phyloP scores from a whole-genome alignment of 1,284 basidiomycete species.

The Cutaneotrichosporon spelunceum region DNA sequence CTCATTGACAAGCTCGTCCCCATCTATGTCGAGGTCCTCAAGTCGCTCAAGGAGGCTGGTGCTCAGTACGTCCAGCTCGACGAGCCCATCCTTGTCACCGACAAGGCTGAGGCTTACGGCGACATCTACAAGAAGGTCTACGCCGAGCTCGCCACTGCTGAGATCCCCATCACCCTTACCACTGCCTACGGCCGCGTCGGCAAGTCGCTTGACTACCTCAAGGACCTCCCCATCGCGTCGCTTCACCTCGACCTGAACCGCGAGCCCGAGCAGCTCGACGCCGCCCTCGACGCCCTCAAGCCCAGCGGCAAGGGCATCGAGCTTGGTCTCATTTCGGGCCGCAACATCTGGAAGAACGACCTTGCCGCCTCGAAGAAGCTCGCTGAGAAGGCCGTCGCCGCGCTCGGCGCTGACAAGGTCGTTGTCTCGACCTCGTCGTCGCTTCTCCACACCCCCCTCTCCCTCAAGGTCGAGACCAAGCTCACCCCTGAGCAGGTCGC shows the following conservation, averaged over 20 bases:
- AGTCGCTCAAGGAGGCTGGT: constrained; percentile 88
- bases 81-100: constrained; percentile 93
- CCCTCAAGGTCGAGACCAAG: constrained; percentile 88
- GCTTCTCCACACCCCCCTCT: constrained; percentile 96
- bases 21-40: constrained; percentile 86
- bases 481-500: constrained; percentile 86
- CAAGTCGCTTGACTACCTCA: constrained; percentile 81
- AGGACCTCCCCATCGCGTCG: constrained; percentile 88
- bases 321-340: constrained; percentile 94
- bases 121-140: constrained; percentile 81
- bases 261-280: constrained; percentile 83
- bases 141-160: constrained; percentile 72
- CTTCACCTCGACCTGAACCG: constrained; percentile 97
- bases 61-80: constrained; percentile 95
- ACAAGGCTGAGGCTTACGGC: constrained; percentile 74
- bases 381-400: constrained; percentile 78
- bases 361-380: constrained; percentile 76
- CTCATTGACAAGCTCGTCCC: constrained; percentile 87
- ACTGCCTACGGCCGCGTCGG: constrained; percentile 97
- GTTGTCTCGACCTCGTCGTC: constrained; percentile 95
- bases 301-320: constrained; percentile 77
- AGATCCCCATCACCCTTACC: constrained; percentile 88
- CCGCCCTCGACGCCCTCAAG: constrained; percentile 79
- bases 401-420: constrained; percentile 80
- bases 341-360: constrained; percentile 99